Base-by-base conservation (phyloP, 2,329 filamentous ascomycete species). In the Cladosporium sp. region DNA sequence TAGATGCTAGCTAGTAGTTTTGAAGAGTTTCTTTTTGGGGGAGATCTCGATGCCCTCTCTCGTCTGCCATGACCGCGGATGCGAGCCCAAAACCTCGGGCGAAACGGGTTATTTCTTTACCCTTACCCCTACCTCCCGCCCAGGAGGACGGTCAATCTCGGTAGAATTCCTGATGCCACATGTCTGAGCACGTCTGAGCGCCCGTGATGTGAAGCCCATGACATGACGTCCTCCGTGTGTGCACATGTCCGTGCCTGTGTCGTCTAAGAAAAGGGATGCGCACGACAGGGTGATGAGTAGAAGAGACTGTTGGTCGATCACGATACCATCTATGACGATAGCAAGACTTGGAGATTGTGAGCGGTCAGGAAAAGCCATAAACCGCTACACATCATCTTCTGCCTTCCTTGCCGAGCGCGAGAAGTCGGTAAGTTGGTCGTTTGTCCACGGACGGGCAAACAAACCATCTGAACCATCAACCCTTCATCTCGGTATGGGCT, bases 201-300 rank as follows among this genome's bases (percentile, higher is more conserved):
- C 37, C 37, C 37, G 18, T 44, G 37, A 44, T 49, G 57, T 60
- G 57, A 57, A 57, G 53, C 53, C 33, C 23, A 46, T 60, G 57
- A 46, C 37, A 60, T 60, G 57, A 60, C 57, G 40, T 26, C 23
- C 23, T 26, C 23, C 23, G 23, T 46, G 37, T 7, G 53, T 57
- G 53, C 29, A 37, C 2, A 57, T 26, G 53, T 33, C 53, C 53
- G 53, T 57, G 53, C 53, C 53, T 26, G 53, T 37, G 31, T 57
- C 29, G 21, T 57, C n/a, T 37, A n/a, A 49, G 31, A 37, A 37
- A 57, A 35, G 53, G 53, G 53, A 57, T 33, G 16, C 11, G 29
- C 18, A 23, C 53, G 53, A 31, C 31, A 37, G 11, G 28, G 18
- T 37, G 53, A 57, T 57, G 18, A 28, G 53, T 26, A 28, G 31